phyloP scores from a whole-genome alignment of 1,284 basidiomycete species.

The Tilletiopsis washingtonensis region DNA sequence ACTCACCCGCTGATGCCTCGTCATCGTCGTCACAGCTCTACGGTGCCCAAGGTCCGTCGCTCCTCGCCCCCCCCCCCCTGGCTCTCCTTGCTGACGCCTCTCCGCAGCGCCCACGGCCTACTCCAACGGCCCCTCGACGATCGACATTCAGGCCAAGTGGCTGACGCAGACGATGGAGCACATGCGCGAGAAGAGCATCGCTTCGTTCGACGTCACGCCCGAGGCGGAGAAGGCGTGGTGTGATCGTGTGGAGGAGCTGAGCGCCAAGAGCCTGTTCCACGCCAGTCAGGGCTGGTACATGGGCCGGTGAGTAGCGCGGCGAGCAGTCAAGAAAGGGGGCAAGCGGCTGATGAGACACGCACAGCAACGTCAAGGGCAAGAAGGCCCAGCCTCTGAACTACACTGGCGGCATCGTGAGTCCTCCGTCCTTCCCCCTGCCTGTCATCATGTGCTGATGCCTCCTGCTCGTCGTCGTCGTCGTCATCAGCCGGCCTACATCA shows the following conservation, averaged over 20 bases:
- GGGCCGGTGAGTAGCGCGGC: too few relatives aligned
- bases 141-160: slow-evolving; percentile 26
- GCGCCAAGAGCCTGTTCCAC: slow-evolving; percentile 25
- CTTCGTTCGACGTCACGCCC: slow-evolving; percentile 16
- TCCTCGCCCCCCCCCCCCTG: too few relatives aligned
- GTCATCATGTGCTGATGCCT: too few relatives aligned
- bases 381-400: slow-evolving; percentile 23
- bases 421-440: too few relatives aligned
- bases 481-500: too few relatives aligned
- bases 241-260: too few relatives aligned
- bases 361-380: slow-evolving; percentile 23
- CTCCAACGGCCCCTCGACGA: slow-evolving; percentile 22
- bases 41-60: too few relatives aligned
- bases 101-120: slow-evolving; percentile 15
- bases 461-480: too few relatives aligned
- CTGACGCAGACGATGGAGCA: slow-evolving; percentile 19
- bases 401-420: slow-evolving; percentile 26
- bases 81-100: not conserved
- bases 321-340: too few relatives aligned
- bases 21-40: slow-evolving; percentile 3
- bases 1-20: too few relatives aligned
- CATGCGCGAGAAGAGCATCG: slow-evolving; percentile 23
- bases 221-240: too few relatives aligned
- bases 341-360: slow-evolving; percentile 12
- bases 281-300: slow-evolving; percentile 19